phyloP scores from a whole-genome alignment of 352 stramenopile genomes.

The Globisporangium middletonii region DNA sequence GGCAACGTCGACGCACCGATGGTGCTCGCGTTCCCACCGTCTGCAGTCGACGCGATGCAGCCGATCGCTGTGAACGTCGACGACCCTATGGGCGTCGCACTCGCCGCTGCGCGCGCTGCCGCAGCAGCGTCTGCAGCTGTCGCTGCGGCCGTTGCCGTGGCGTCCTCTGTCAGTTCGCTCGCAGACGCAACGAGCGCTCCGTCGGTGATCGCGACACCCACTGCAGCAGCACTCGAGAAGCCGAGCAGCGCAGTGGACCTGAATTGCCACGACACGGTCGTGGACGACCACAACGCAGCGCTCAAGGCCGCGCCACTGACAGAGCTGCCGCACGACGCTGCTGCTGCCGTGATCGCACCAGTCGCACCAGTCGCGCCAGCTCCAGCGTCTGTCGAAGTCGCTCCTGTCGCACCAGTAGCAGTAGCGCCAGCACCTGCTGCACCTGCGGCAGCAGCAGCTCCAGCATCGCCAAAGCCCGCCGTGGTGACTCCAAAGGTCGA shows the following conservation, averaged over 20 bases:
- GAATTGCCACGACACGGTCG: constrained; percentile 35
- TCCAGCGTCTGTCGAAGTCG: not conserved
- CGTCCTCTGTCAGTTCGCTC: constrained; percentile 7
- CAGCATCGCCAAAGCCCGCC: not conserved
- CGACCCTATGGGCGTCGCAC: not conserved
- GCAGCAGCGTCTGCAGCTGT: constrained; percentile 16
- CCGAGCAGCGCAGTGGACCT: constrained; percentile 10
- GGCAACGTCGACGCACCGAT: constrained; percentile 5
- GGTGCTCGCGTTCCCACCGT: constrained; percentile 9
- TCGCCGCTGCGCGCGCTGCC: not conserved
- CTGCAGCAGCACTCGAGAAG: not conserved
- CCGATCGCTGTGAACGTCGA: constrained; percentile 4
- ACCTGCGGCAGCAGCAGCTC: not conserved
- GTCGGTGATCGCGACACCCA: constrained; percentile 8
- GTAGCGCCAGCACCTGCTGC: not conserved
- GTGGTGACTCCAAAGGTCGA: constrained; percentile 10
- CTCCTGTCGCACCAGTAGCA: not conserved
- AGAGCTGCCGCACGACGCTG: not conserved
- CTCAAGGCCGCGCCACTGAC: constrained; percentile 15
- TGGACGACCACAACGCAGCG: constrained; percentile 22
- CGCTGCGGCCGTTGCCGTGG: constrained; percentile 4
- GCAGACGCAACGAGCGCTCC: constrained; percentile 13
- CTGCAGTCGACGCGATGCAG: constrained; percentile 7
- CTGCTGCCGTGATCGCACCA: not conserved
- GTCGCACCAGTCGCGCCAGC: not conserved